Base-by-base conservation (phyloP, 129 eudicot genomes). In the Cynara cardunculus region DNA sequence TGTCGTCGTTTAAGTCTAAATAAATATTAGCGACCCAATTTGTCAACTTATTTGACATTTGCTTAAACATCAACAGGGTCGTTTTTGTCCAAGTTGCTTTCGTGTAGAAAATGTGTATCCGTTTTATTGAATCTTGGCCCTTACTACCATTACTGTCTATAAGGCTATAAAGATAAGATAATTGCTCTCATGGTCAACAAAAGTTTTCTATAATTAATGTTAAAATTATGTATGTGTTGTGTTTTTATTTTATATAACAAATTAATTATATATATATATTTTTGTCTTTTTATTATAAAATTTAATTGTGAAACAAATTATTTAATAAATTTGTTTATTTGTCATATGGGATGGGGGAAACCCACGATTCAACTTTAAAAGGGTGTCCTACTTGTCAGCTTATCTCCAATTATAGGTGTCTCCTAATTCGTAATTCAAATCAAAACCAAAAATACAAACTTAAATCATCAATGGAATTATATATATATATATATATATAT, bases 351-450 rank as follows among this genome's bases (percentile, higher is more conserved):
- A 76, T 46, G 67, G 86, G 77, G 59, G 61, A 44, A 82, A 69
- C 81, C 85, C 85, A 82, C 77, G 53, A 69, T 70, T 75, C 64
- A 61, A 53, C 71, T 31, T 32, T 37, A 11, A 34, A 28, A 34
- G 49, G 8, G 65, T 71, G 82, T 37, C 86, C 86, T 83, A 83
- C 78, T 83, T 83, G 82, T 77, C 69, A 31, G 76, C 11, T 69
- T 53, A 34, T 79, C 32, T 24, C 56, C 70, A 68, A 68, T 31
- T 78, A 27, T 19, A 8, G 7, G 46, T 68, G 46, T 11, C 76
- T 16, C 67, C 21, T 79, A 64, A 79, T n/a, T 11, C 49, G 34
- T 61, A 75, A 21, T 28, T 26, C 0, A 21, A 19, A 62, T 62
- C 69, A 62, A 62, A 21, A 62, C 26, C 69, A 62, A 62, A 19